Evolutionary conservation across 805 yeast species (phyloP), one percentile per base, ranked within the genome.

Genomic region (Spathaspora passalidarum): DNA sequence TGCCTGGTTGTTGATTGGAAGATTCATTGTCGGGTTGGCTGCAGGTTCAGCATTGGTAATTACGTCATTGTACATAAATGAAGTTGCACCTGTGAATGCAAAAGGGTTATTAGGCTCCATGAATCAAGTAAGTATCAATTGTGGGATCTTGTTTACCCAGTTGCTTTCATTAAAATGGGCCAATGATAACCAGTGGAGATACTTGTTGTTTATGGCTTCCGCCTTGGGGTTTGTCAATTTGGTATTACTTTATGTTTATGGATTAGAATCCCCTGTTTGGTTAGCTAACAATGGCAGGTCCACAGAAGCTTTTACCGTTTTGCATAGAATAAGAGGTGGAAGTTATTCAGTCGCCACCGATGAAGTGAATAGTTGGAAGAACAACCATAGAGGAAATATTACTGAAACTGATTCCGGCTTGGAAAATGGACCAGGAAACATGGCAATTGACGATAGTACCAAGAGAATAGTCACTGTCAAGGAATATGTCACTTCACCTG

Each of bases 41-140:
- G 95, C 97, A 6, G 99, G 99, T 3, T 73, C 83, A 10, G 84
- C 92, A 1, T 77, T 94, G 47, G 98, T 94, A 3, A 81, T 87
- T 14, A 85, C 90, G 0, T 96, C 98, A 0, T 63, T 94, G 49
- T 83, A 81, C 53, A 80, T 94, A 55, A 85, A 82, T 59, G 96
- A 90, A 64, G 76, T 90, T 9, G 72, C 94, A 6, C 97, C 97
- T 0, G 63, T 73, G 1, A 70, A 70, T 3, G 65, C 78, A 49
- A 79, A 85, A 41, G 98, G 98, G 0, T 66, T 83, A 13, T 72
- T 94, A 46, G 99, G 99, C 0, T 79, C 96, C 14, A 83, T 88
- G 87, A 87, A 86, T 51, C 99, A 94, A 66, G 85, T 89, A 2
- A 81, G 86, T 21, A 84, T 90, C 47, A 94, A 91, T 56, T 53